These are phyloP conservation scores for Rhodofomes roseus DNA, from an alignment of 1,284 basidiomycete genomes.

Conservation along the genomic window DNA sequence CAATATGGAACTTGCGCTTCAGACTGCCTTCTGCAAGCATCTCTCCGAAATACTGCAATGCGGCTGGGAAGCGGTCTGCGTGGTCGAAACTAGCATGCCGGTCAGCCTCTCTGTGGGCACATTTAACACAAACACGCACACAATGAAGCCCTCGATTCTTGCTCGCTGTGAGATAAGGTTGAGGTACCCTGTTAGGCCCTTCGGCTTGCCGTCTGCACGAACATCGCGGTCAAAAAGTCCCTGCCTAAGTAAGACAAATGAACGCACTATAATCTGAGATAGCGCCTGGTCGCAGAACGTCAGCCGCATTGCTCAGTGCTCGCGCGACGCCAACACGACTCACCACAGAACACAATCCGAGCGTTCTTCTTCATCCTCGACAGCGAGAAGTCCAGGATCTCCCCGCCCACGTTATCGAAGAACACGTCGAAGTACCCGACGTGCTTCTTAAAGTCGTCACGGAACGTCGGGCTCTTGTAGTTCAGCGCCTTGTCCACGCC, in stretches of 20 bases:
- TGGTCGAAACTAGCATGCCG: conserved; percentile 62
- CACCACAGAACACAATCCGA: conserved; percentile 74
- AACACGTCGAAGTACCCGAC: conserved; percentile 73
- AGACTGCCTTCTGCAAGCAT: conserved; percentile 69
- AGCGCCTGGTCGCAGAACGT: conserved; percentile 48
- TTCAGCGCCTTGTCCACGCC: conserved; percentile 84
- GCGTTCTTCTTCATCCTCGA: conserved; percentile 73
- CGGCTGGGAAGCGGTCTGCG: conserved; percentile 47
- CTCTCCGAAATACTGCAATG: conserved; percentile 48
- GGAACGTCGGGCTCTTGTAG: conserved; percentile 81
- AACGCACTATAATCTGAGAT: conserved; percentile 75
- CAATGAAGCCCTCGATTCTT: conserved; percentile 80
- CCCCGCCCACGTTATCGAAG: conserved; percentile 89
- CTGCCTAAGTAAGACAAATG: background rate
- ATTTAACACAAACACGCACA: conserved; percentile 41
- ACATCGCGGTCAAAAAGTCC: background rate
- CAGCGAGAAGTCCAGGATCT: conserved; percentile 76
- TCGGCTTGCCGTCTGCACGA: conserved; percentile 48
- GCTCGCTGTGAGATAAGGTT: conserved; percentile 76
- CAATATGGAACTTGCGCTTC: conserved; percentile 78
- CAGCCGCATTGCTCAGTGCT: background rate
- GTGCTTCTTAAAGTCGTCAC: conserved; percentile 54
- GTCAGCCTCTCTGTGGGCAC: background rate
- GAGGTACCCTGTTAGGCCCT: conserved; percentile 57
- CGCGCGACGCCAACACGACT: conserved; percentile 18